A percentile compares a stretch with the other conserved stretches of the same genome.
Evolutionary conservation across 2,329 filamentous ascomycete genomes (phyloP).

Genomic region (Stenocarpella maydis): DNA sequence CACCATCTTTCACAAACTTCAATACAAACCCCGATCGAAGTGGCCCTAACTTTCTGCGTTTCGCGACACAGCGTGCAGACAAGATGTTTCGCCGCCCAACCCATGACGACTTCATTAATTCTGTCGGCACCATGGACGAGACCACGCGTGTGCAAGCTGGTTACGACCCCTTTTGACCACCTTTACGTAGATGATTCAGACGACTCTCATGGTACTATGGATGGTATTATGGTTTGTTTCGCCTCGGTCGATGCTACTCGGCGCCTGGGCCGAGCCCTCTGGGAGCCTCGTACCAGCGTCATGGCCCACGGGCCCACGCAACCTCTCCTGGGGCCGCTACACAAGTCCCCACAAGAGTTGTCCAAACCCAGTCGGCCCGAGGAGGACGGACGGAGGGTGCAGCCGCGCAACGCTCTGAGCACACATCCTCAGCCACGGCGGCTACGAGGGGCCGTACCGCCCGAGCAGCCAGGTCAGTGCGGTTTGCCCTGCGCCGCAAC

Average conservation of each 20-base stretch:
- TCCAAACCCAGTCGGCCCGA: not conserved
- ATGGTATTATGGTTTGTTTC: no score
- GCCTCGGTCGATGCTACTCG: no score
- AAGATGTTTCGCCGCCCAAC: not conserved
- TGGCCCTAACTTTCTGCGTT: not conserved
- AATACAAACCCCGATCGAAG: not conserved
- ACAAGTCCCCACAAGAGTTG: constrained; percentile 4
- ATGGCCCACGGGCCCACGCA: constrained; percentile 4
- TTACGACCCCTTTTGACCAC: not conserved
- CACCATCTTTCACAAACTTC: not conserved
- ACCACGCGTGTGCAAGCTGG: no score
- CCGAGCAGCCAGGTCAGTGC: not conserved
- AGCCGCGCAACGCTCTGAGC: not conserved
- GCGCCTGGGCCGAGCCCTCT: not conserved
- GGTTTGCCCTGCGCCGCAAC: not conserved
- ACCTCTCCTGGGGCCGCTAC: not conserved
- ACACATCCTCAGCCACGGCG: not conserved
- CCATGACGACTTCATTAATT: no score
- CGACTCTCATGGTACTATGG: no score
- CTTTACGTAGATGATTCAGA: not conserved
- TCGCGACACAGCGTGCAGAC: not conserved
- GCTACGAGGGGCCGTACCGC: not conserved
- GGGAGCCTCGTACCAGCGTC: constrained; percentile 4
- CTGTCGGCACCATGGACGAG: not conserved
- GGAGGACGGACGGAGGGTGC: not conserved